Conservation (phyloP, 1,284 basidiomycete genomes). For the Austropuccinia psidii region DNA sequence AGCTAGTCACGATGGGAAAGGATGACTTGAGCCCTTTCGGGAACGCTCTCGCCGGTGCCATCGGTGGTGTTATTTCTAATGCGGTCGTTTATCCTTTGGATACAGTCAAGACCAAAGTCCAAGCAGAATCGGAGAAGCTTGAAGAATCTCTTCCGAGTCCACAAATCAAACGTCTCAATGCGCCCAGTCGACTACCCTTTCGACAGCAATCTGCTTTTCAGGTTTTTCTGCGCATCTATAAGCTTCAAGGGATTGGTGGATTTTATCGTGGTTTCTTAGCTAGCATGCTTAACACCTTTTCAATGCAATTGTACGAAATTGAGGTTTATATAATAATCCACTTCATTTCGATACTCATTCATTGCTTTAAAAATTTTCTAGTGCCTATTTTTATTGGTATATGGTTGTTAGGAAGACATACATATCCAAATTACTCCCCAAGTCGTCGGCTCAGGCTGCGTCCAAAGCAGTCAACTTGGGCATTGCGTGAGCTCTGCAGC, state of each 20-base stretch:
- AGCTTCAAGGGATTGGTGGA: constrained; percentile 68
- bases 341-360: too few species aligned
- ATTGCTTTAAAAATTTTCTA: constrained; percentile 46
- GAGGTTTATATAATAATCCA: too few species aligned
- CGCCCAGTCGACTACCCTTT: constrained; percentile 42
- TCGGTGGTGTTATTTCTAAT: constrained; percentile 85
- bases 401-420: constrained; percentile 78
- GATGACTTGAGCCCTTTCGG: constrained; percentile 75
- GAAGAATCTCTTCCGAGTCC: constrained; percentile 38
- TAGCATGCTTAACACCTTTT: constrained; percentile 98
- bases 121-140: constrained; percentile 57
- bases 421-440: constrained; percentile 41
- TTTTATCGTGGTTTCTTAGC: constrained; percentile 90
- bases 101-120: constrained; percentile 88
- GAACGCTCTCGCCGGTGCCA: constrained; percentile 83
- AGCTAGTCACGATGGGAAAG: constrained; percentile 27
- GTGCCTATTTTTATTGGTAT: constrained; percentile 99
- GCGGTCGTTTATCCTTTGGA: constrained; percentile 96
- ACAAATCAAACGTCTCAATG: constrained; percentile 41
- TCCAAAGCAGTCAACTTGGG: background rate
- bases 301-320: constrained; percentile 64
- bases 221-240: constrained; percentile 60
- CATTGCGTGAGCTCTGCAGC: background rate
- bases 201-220: constrained; percentile 41
- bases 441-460: background rate